Percentiles rank a stretch among this genome's conserved stretches.
These are phyloP conservation scores for Dactylellina drechsleri DNA, from an alignment of 2,329 filamentous ascomycete genomes.

Conservation along the genomic window DNA sequence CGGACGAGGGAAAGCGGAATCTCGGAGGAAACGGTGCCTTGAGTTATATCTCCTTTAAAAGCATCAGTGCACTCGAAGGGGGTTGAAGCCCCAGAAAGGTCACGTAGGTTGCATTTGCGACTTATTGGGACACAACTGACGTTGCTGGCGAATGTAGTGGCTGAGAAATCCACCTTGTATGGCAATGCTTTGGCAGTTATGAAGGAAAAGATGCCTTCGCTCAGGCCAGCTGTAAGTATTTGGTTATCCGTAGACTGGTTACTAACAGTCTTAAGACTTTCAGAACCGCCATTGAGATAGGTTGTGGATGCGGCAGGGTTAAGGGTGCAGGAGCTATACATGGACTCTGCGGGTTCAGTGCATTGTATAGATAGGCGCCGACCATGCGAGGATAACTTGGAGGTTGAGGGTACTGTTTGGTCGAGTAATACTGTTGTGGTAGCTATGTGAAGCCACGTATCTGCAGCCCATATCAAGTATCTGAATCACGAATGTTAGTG, in stretches of 20 bases:
- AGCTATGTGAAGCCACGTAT: conserved; percentile 59
- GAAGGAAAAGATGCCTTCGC: conserved; percentile 46
- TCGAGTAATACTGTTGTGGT: conserved; percentile 56
- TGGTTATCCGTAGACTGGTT: conserved; percentile 11
- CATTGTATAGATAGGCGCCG: conserved; percentile 15
- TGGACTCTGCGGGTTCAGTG: conserved; percentile 2
- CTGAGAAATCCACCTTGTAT: conserved; percentile 54
- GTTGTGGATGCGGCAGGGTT: background rate
- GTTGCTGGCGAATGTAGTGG: conserved; percentile 54
- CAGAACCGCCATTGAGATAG: conserved; percentile 10
- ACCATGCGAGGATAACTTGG: conserved; percentile 22
- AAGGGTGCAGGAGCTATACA: conserved; percentile 1
- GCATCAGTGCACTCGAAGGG: conserved; percentile 17
- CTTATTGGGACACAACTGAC: conserved; percentile 56
- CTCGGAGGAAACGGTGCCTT: conserved; percentile 4
- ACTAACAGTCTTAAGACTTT: conserved; percentile 19
- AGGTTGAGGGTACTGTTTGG: conserved; percentile 30
- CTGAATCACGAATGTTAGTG: conserved; percentile 17
- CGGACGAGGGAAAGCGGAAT: conserved; percentile 2
- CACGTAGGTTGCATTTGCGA: conserved; percentile 52
- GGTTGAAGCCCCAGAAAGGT: conserved; percentile 9
- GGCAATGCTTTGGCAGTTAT: conserved; percentile 16
- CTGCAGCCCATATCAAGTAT: conserved; percentile 54
- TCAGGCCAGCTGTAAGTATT: conserved; percentile 24
- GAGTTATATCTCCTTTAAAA: conserved; percentile 12